Evolutionary conservation across 2,329 filamentous ascomycete species (phyloP).

Genomic region (Fusarium denticulatum): DNA sequence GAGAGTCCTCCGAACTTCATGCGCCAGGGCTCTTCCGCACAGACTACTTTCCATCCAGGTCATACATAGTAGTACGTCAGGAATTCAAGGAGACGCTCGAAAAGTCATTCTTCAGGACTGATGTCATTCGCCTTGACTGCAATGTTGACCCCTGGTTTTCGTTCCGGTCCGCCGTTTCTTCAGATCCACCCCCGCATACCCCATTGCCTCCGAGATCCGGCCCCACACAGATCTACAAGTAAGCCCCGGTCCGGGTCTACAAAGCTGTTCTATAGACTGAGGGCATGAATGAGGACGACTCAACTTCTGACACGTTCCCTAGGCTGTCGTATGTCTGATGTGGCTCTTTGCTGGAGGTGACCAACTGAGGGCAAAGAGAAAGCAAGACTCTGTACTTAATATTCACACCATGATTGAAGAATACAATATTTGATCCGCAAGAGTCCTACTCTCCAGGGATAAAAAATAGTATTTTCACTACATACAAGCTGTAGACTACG

Average conservation of each 20-base stretch:
- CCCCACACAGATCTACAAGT: constrained; percentile 1
- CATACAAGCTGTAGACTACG: neutral
- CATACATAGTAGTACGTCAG: neutral
- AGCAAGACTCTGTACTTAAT: neutral
- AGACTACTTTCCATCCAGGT: neutral
- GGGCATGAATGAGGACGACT: neutral
- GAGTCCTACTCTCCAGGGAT: neutral
- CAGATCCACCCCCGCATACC: neutral
- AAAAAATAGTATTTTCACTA: neutral
- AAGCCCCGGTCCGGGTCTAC: neutral
- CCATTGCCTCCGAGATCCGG: neutral
- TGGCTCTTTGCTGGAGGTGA: neutral
- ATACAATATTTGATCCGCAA: neutral
- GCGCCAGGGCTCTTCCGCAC: neutral
- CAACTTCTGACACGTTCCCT: neutral
- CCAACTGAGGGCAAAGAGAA: neutral
- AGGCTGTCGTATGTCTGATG: neutral
- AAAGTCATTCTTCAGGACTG: neutral
- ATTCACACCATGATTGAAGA: neutral
- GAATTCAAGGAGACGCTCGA: neutral
- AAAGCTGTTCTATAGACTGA: neutral
- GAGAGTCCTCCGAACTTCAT: constrained; percentile 27
- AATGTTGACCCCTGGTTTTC: neutral
- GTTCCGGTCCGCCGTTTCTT: neutral
- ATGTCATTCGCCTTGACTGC: neutral